phyloP scores from a whole-genome alignment of 208 protist species.

The Trypanosoma platydactyli region DNA sequence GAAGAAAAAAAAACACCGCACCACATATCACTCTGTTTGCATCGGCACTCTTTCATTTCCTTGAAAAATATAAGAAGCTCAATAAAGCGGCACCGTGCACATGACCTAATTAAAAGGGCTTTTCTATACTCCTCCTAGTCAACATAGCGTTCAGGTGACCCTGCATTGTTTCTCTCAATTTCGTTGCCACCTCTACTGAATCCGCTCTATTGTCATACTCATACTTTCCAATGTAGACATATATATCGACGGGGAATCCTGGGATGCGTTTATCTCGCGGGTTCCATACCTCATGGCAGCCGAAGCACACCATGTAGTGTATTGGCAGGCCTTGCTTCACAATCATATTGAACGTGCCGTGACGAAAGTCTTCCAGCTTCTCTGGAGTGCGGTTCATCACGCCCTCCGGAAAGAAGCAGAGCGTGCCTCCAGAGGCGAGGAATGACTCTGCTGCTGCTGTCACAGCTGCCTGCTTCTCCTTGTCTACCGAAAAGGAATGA shows the following conservation, averaged over 20 bases:
- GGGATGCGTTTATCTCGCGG: conserved; percentile 48
- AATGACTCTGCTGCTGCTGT: conserved; percentile 56
- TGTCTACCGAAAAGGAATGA: conserved; percentile 70
- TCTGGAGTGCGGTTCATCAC: conserved; percentile 79
- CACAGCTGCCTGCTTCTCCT: conserved; percentile 80
- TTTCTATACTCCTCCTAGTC: conserved; percentile 32
- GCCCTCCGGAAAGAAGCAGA: conserved; percentile 88
- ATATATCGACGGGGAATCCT: conserved; percentile 78
- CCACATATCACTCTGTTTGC: too few species aligned
- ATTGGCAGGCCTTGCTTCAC: conserved; percentile 60
- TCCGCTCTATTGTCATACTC: conserved; percentile 52
- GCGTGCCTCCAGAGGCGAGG: conserved; percentile 48
- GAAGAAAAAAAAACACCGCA: not conserved
- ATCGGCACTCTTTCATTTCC: too few species aligned
- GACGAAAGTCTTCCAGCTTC: conserved; percentile 78
- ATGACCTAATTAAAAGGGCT: conserved; percentile 41
- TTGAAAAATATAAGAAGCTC: conserved; percentile 5
- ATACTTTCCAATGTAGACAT: conserved; percentile 76
- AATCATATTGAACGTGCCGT: conserved; percentile 78
- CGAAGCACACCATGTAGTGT: conserved; percentile 78
- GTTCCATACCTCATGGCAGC: conserved; percentile 84
- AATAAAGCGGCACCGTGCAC: too few species aligned
- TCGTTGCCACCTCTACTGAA: conserved; percentile 50
- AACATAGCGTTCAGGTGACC: conserved; percentile 59
- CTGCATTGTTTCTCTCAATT: conserved; percentile 77